Base-by-base conservation (phyloP, 2,329 filamentous ascomycete species). In the Leptosphaerulina australis region DNA sequence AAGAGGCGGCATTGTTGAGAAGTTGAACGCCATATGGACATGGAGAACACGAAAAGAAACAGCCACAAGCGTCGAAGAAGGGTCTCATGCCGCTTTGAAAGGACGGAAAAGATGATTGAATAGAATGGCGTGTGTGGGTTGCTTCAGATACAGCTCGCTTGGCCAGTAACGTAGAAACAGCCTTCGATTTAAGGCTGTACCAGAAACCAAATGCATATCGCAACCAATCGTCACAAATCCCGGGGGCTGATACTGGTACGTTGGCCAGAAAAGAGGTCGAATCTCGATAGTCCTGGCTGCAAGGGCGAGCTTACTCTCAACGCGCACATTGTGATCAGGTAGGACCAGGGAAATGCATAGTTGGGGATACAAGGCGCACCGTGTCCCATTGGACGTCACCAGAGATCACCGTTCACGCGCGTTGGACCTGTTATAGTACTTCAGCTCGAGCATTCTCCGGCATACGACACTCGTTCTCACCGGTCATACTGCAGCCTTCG, bases 101-200 rank as follows among this genome's bases (percentile, higher is more conserved):
- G 15, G 11, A 37, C 22, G 22, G 17, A 39, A 50, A 34, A 44
- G 39, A 35, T 22, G 26, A 18, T 35, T 3, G 11, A 38, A 44
- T n/a, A 10, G 28, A 34, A 44, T 22, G 7, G 39, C 9, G 17
- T 28, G 18, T n/a, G 14, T 33, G 15, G 39, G 30, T 31, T 38
- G 38, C 46, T 21, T 24, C 25, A 44, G 28, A 35, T 22, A 18
- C 31, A 26, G 5, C 9, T 35, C 17, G 24, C 11, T 8, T 18
- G 17, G n/a, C 17, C 31, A 44, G 31, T 18, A 22, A 44, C 22
- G 30, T 28, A 30, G 15, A 20, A 14, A 11, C 26, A 28, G 26
- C 38, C 20, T 30, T 31, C 20, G 20, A 26, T 14, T 6, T 37
- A 14, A n/a, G 14, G 14, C 22, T 26, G 11, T 21, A 18, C 20